Evolutionary conservation across 2,329 filamentous ascomycete genomes (phyloP).

Genomic region (Didymella arachidicola): DNA sequence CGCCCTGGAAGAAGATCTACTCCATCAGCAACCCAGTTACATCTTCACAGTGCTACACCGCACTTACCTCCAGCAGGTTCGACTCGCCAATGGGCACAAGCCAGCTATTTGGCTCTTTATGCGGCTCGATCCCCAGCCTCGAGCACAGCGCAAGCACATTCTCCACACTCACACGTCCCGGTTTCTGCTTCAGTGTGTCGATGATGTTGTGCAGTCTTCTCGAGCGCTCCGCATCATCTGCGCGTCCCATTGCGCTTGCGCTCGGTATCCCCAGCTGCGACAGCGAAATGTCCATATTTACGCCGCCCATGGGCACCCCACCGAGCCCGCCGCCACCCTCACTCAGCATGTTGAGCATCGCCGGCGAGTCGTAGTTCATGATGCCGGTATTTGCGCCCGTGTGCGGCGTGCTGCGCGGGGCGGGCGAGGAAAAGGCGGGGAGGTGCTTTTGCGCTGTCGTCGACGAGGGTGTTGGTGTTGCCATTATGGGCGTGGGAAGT

Average conservation of each 20-base stretch:
- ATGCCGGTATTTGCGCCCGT: conserved; percentile 46
- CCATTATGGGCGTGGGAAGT: conserved; percentile 30
- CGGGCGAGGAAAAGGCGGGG: conserved; percentile 50
- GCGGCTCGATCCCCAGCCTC: conserved; percentile 67
- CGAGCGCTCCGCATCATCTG: conserved; percentile 62
- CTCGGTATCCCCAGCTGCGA: conserved; percentile 54
- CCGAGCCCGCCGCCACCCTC: conserved; percentile 51
- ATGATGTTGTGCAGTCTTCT: conserved; percentile 67
- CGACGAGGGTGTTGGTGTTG: conserved; percentile 49
- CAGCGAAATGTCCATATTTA: conserved; percentile 49
- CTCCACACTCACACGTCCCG: conserved; percentile 75
- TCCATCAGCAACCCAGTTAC: conserved; percentile 17
- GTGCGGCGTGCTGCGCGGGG: conserved; percentile 53
- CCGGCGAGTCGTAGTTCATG: conserved; percentile 53
- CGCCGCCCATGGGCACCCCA: conserved; percentile 49
- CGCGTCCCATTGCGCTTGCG: conserved; percentile 50
- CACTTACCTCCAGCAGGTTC: conserved; percentile 17
- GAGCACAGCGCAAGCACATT: conserved; percentile 76
- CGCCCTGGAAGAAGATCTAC: conserved; percentile 41
- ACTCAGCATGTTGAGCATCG: conserved; percentile 53
- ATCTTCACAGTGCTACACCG: too few relatives aligned
- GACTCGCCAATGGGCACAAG: conserved; percentile 48
- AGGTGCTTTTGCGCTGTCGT: conserved; percentile 50
- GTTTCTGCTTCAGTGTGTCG: conserved; percentile 71
- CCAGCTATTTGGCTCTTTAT: conserved; percentile 42